Evolutionary conservation across 108 stramenopile species (phyloP).

Genomic region (Cylindrotheca fusiformis): DNA sequence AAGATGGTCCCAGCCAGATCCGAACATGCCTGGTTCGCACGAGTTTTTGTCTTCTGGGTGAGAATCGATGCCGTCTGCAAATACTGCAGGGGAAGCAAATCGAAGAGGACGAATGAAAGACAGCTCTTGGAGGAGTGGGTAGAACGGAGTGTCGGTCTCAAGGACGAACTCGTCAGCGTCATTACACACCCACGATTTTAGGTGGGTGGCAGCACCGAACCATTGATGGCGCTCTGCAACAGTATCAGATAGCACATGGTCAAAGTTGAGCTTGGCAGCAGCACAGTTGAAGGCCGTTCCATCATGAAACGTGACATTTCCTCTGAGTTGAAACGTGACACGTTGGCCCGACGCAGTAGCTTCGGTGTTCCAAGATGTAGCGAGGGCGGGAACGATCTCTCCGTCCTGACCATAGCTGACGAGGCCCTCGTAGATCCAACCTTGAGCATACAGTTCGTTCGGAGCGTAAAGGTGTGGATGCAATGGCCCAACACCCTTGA

Average conservation of each 20-base stretch:
- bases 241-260: conserved; percentile 56
- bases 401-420: conserved; percentile 64
- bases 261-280: conserved; percentile 68
- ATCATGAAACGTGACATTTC: conserved; percentile 67
- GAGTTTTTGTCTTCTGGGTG: conserved; percentile 56
- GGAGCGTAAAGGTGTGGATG: conserved; percentile 62
- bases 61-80: conserved; percentile 46
- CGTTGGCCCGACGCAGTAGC: conserved; percentile 23
- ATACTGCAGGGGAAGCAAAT: conserved; percentile 51
- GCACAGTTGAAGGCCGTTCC: conserved; percentile 53
- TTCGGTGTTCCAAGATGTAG: conserved; percentile 52
- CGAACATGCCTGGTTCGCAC: conserved; percentile 27
- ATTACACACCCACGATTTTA: conserved; percentile 47
- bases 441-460: conserved; percentile 48
- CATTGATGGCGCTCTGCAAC: conserved; percentile 50
- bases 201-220: conserved; percentile 39
- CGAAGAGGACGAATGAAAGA: conserved; percentile 65
- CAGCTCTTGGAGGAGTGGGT: conserved; percentile 63
- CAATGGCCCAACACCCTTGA: conserved; percentile 40
- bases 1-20: conserved; percentile 40
- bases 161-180: conserved; percentile 37
- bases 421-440: conserved; percentile 70
- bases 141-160: conserved; percentile 40
- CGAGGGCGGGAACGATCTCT: conserved; percentile 47
- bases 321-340: conserved; percentile 52